A percentile compares a stretch with the other conserved stretches of the same genome.
phyloP scores from a whole-genome alignment of 306 rosid species.

The Carpinus viminea region DNA sequence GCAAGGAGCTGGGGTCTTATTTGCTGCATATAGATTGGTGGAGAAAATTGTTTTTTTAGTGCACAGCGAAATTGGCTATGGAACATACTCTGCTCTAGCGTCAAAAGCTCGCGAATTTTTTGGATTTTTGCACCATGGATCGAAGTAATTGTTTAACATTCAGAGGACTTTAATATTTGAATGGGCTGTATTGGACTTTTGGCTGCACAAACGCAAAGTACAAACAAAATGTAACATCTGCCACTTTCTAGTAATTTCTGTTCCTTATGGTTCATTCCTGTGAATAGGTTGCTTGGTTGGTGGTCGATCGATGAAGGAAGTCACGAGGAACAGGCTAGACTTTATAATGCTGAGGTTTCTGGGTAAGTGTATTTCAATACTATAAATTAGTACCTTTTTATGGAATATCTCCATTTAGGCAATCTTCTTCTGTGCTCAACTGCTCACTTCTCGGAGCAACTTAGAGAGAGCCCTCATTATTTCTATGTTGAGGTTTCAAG shows the following conservation, averaged over 20 bases:
- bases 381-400: constrained; percentile 12
- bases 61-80: constrained; percentile 45
- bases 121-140: constrained; percentile 76
- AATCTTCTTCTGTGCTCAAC: constrained; percentile 7
- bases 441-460: constrained; percentile 9
- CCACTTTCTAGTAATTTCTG: constrained; percentile 7
- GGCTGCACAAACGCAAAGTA: constrained; percentile 9
- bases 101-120: constrained; percentile 63
- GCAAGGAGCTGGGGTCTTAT: constrained; percentile 85
- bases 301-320: constrained; percentile 94
- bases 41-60: constrained; percentile 69
- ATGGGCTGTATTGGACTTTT: constrained; percentile 26
- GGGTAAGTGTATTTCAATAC: constrained; percentile 53
- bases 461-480: not conserved
- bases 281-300: constrained; percentile 83
- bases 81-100: constrained; percentile 54
- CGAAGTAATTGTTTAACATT: constrained; percentile 50
- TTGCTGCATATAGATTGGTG: constrained; percentile 64
- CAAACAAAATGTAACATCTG: constrained; percentile 2
- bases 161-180: constrained; percentile 3
- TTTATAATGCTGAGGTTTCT: constrained; percentile 55
- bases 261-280: constrained; percentile 27
- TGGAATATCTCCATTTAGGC: constrained; percentile 13
- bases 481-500: not conserved
- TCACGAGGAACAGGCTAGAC: constrained; percentile 86